Base-by-base conservation (phyloP, 106 monocot genomes). In the Dioscorea dumetorum region DNA sequence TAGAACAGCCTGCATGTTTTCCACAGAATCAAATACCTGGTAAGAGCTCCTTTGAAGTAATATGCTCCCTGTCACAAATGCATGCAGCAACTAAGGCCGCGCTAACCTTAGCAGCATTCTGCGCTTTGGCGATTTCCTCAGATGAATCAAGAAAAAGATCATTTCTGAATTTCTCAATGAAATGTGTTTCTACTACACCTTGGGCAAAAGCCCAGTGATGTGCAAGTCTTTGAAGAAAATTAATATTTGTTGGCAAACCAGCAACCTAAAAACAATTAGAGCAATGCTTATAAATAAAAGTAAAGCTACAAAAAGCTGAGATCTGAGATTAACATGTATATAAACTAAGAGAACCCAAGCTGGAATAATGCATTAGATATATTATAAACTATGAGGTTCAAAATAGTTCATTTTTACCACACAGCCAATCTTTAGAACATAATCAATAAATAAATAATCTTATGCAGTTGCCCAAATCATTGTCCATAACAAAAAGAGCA, bases 231-330 rank as follows among this genome's bases (percentile, higher is more conserved):
- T 84, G 80, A 11, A 99, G 82, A 73, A 99, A 99, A 71, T 62
- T 66, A 12, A 99, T 85, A 77, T 99, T 99, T 24, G 99, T 99
- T n/a, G 99, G 93, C 73, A 99, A 85, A 4, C 99, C 99, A 50
- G 87, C 99, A 76, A 99, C 87, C 99, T 99, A 79, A 61, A 74
- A 76, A 62, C n/a, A 9, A 56, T 41, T 41, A 41, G 41, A 41
- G 41, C 5, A 41, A 41, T 41, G 5, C 41, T 41, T n/a, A n/a
- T n/a, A 41, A 1, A 41, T 41, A 41, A 41, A 5, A 10, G 5
- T 41, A 41, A 6, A 10, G 9, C 41, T 6, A 10, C 6, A 41
- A 5, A 41, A 41, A 41, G 41, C 6, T 41, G 41, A 41, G 9
- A 41, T 6, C 41, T 41, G 41, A 41, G 1, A 41, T 41, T 41